Conservation (phyloP, 805 yeast genomes). For the Metschnikowia baotianmanensis region DNA sequence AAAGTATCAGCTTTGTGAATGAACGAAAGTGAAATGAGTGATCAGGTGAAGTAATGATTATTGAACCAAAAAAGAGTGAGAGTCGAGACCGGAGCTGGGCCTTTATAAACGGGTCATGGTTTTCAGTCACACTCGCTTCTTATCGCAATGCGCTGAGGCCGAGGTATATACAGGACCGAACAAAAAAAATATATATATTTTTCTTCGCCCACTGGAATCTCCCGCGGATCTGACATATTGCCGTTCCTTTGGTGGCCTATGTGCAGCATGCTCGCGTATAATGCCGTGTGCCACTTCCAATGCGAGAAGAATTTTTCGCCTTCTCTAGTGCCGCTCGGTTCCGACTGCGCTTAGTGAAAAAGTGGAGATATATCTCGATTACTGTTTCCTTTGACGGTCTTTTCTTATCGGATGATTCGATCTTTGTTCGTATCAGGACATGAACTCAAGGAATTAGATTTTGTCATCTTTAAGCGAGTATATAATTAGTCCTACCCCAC, state of each 20-base stretch:
- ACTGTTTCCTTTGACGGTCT: conserved; percentile 6
- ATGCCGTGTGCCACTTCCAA: conserved; percentile 3
- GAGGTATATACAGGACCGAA: conserved; percentile 3
- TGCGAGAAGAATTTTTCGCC: conserved; percentile 1
- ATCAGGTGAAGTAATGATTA: too few species aligned
- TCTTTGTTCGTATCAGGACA: not conserved
- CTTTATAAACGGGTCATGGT: conserved; percentile 1
- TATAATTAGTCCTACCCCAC: too few species aligned
- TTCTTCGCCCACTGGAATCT: not conserved
- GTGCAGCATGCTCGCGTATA: not conserved
- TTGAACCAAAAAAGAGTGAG: too few species aligned
- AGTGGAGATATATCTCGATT: not conserved
- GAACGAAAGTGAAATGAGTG: too few species aligned
- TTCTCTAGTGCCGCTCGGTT: conserved; percentile 1
- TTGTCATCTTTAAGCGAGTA: not conserved
- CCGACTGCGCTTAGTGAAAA: conserved; percentile 10
- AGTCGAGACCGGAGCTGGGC: too few species aligned
- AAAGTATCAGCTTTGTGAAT: too few species aligned
- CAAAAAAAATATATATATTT: not conserved
- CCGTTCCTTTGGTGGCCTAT: conserved; percentile 1
- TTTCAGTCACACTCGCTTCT: not conserved
- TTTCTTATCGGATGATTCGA: conserved; percentile 2
- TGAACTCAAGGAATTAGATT: not conserved
- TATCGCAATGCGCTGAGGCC: conserved; percentile 1
- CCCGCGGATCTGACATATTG: conserved; percentile 3